Base-by-base conservation (phyloP, 1,284 basidiomycete genomes). In the Rugosomyces carneus region DNA sequence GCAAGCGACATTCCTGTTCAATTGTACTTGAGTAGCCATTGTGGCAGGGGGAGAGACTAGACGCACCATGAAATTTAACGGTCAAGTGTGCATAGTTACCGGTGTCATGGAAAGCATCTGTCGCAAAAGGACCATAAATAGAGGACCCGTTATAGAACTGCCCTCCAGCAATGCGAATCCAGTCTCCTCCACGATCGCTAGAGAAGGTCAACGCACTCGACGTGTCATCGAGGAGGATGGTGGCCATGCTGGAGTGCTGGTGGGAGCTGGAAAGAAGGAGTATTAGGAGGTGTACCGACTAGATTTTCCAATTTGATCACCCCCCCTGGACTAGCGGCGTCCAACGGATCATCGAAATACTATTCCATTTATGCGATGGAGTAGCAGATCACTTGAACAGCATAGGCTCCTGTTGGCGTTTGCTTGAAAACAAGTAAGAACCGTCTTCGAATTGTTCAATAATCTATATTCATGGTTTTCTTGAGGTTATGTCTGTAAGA, bases 71-170 rank as follows among this genome's bases (percentile, higher is more conserved):
- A 38, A 49, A 49, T 7, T 19, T 21, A 5, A 45, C 19, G 19
- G 29, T 27, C 7, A 49, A 24, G 27, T 26, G 16, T 7, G 37
- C 48, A 24, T 45, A 49, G 13, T 37, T 40, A 21, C 42, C 48
- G 9, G 32, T 42, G 18, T 44, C 39, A 8, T 37, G 31, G 19
- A 35, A 26, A 9, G 23, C 9, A 15, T 10, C 16, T 8, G 37
- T 21, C 7, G 48, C 48, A 38, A 49, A 49, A 19, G 48, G 31
- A 39, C 42, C 38, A 15, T 32, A 49, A 13, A 41, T 38, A 6
- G 48, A 37, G n/a, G 36, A 24, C 7, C 43, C 43, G 3, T 41
- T 41, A 32, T 40, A 49, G 34, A 49, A 49, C 10, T 43, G 42
- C 24, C 44, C 31, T 8, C 19, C 35, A 34, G 24, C 18, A 11